phyloP scores from a whole-genome alignment of 2,329 filamentous ascomycete genomes.

The Fusarium caatingaense region DNA sequence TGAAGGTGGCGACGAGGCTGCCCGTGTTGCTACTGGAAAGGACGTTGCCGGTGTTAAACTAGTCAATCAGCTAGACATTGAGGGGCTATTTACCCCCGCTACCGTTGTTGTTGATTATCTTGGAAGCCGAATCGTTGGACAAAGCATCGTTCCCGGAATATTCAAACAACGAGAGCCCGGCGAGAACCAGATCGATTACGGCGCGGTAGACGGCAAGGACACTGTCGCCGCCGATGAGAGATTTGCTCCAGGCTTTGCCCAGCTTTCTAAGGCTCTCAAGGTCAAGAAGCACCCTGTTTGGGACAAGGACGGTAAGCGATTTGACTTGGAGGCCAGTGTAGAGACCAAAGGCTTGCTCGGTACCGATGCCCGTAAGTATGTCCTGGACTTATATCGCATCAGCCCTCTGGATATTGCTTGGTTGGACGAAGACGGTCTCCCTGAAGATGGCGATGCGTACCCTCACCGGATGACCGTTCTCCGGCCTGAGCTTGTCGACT shows the following conservation, averaged over 20 bases:
- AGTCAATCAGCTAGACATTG: slow-evolving; percentile 97
- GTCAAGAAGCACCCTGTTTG: slow-evolving; percentile 97
- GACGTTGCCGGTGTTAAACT: slow-evolving; percentile 93
- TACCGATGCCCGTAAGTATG: slow-evolving; percentile 95
- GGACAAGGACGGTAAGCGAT: slow-evolving; percentile 93
- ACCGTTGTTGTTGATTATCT: slow-evolving; percentile 97
- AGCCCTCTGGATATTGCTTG: slow-evolving; percentile 91
- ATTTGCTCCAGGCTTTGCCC: slow-evolving; percentile 85
- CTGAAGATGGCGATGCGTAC: slow-evolving; percentile 67
- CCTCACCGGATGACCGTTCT: slow-evolving; percentile 97
- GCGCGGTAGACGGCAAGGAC: slow-evolving; percentile 96
- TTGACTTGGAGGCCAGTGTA: slow-evolving; percentile 93
- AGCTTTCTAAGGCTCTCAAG: slow-evolving; percentile 88
- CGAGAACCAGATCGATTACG: slow-evolving; percentile 99
- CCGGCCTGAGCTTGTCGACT: slow-evolving; percentile 88
- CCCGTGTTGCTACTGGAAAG: slow-evolving; percentile 94
- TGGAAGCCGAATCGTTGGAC: slow-evolving; percentile 95
- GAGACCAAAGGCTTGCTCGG: slow-evolving; percentile 98
- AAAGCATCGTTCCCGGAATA: slow-evolving; percentile 98
- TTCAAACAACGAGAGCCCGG: slow-evolving; percentile 98
- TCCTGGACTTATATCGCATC: slow-evolving; percentile 95
- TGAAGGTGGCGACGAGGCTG: slow-evolving; percentile 96
- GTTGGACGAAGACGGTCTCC: slow-evolving; percentile 78
- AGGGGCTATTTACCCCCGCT: slow-evolving; percentile 92
- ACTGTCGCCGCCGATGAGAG: slow-evolving; percentile 90